phyloP scores from a whole-genome alignment of 768 basidiomycete species.

The Phylloporus sp. region DNA sequence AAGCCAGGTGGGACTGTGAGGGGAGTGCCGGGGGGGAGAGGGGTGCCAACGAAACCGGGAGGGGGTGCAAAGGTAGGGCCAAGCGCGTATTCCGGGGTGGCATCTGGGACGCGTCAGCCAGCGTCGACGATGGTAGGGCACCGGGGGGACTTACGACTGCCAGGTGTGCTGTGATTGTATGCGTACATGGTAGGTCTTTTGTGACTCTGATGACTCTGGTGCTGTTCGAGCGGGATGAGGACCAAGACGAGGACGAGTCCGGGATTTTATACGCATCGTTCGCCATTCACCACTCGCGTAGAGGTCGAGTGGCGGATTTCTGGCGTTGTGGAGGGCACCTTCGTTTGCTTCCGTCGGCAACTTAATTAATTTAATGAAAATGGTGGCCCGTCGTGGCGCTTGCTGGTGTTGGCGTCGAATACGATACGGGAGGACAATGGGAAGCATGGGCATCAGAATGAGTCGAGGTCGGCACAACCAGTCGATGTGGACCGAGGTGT shows the following conservation, averaged over 20 bases:
- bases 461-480: too few species aligned
- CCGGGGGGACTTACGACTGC: slow-evolving; percentile 1
- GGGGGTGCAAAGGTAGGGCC: background rate
- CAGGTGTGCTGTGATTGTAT: background rate
- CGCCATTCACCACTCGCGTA: background rate
- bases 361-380: slow-evolving; percentile 6
- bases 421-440: slow-evolving; percentile 8
- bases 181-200: slow-evolving; percentile 7
- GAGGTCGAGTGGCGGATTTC: slow-evolving; percentile 6
- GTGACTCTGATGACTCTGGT: too few species aligned
- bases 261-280: slow-evolving; percentile 8
- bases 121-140: background rate
- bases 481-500: too few species aligned
- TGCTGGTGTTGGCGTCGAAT: background rate
- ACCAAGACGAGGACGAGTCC: background rate
- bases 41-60: background rate
- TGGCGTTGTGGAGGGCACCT: slow-evolving; percentile 1
- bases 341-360: slow-evolving; percentile 1
- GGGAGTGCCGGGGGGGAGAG: background rate
- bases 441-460: background rate
- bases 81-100: background rate
- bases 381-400: background rate
- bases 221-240: background rate
- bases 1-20: background rate
- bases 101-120: background rate